phyloP scores from a whole-genome alignment of 2,329 filamentous ascomycete species.

The Ceratocystis cubensis region DNA sequence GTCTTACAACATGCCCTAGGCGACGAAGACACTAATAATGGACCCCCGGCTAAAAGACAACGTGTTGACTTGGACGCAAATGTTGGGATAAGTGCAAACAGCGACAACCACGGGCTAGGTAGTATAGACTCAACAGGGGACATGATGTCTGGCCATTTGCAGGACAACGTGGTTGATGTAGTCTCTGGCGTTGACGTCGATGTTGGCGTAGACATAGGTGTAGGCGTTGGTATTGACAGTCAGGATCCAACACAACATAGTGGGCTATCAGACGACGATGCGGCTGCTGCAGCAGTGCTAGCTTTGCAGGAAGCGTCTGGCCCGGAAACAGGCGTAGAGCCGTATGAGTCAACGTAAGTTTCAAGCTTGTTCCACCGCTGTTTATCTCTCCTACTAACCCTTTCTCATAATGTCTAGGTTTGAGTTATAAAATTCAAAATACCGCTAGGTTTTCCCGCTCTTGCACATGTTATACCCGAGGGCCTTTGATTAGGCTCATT shows the following conservation, averaged over 20 bases:
- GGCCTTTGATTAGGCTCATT: neutral
- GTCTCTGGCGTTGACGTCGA: constrained; percentile 3
- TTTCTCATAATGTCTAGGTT: neutral
- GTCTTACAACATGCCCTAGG: neutral
- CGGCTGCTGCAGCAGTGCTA: constrained; percentile 1
- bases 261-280: constrained; percentile 6
- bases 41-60: neutral
- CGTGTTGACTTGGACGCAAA: neutral
- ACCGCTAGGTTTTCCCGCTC: too few species aligned
- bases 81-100: neutral
- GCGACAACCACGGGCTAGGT: neutral
- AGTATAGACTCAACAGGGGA: neutral
- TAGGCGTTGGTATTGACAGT: neutral
- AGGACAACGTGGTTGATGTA: neutral
- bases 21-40: neutral
- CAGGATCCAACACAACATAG: constrained; percentile 5
- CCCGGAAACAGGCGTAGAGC: constrained; percentile 5
- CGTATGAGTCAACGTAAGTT: constrained; percentile 10
- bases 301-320: constrained; percentile 11
- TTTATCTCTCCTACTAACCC: neutral
- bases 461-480: neutral
- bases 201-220: neutral
- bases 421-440: neutral
- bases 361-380: neutral
- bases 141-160: constrained; percentile 1